phyloP scores from a whole-genome alignment of 768 basidiomycete genomes.

The Sporobolomyces pararoseus region DNA sequence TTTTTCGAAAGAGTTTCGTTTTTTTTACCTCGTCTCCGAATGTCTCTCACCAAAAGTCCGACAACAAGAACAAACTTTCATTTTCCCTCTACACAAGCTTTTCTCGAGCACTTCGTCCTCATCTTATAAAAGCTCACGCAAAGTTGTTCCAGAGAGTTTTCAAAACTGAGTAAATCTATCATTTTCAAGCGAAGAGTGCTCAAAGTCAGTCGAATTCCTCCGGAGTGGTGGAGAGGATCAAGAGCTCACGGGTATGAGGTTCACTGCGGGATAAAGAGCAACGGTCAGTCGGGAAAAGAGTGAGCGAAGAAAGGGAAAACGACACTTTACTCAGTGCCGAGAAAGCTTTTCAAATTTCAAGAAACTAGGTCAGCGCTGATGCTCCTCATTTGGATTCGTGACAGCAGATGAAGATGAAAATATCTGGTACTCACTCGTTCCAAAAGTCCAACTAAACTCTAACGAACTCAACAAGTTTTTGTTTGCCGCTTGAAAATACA shows the following conservation, averaged over 20 bases:
- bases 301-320: no score
- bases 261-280: constrained; percentile 5
- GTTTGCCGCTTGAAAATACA: constrained; percentile 16
- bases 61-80: no score
- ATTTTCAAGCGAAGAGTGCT: background rate
- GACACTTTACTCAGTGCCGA: constrained; percentile 17
- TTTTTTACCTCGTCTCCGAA: no score
- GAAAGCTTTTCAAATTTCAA: background rate
- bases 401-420: no score
- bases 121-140: no score
- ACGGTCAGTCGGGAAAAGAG: background rate
- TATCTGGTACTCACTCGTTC: constrained; percentile 9
- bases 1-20: no score
- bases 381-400: no score
- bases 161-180: constrained; percentile 12
- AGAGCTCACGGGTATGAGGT: constrained; percentile 12
- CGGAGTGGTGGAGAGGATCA: no score
- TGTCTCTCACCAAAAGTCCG: no score
- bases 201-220: no score
- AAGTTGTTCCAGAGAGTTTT: constrained; percentile 11
- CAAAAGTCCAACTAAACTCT: constrained; percentile 27
- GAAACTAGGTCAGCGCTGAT: background rate
- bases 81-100: no score
- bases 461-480: constrained; percentile 10
- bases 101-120: no score